Evolutionary conservation across 2,329 filamentous ascomycete genomes (phyloP).

Genomic region (Fusarium sp.): DNA sequence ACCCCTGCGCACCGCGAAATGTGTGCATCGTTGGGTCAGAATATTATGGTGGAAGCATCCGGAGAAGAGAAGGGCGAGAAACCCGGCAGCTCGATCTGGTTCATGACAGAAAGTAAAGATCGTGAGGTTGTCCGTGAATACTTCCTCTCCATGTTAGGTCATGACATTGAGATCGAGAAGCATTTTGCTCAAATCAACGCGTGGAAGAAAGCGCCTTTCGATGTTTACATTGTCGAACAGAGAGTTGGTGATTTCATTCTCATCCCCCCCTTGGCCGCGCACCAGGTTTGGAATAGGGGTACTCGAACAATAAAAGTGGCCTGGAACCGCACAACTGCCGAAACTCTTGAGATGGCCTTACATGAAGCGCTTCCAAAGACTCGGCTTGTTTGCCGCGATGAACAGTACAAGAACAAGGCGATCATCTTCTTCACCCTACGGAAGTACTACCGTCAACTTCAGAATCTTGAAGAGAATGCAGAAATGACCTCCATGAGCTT

Average conservation of each 20-base stretch:
- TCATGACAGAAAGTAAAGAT: conserved; percentile 97
- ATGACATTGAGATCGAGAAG: conserved; percentile 96
- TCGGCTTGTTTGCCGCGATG: conserved; percentile 91
- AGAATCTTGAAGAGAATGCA: conserved; percentile 61
- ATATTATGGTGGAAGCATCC: conserved; percentile 97
- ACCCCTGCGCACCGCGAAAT: conserved; percentile 96
- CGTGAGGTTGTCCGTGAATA: conserved; percentile 91
- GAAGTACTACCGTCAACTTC: conserved; percentile 77
- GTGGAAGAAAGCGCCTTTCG: conserved; percentile 94
- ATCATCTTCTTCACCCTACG: conserved; percentile 89
- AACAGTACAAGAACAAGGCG: conserved; percentile 98
- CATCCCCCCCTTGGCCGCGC: conserved; percentile 90
- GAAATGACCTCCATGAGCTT: conserved; percentile 59
- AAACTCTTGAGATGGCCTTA: conserved; percentile 88
- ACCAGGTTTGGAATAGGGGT: conserved; percentile 98
- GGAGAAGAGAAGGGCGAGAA: conserved; percentile 77
- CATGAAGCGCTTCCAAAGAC: conserved; percentile 89
- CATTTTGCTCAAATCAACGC: conserved; percentile 96
- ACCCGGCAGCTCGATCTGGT: conserved; percentile 93
- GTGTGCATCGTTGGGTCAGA: conserved; percentile 95
- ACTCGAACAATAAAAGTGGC: conserved; percentile 97
- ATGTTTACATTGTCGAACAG: conserved; percentile 92
- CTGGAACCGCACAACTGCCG: conserved; percentile 94
- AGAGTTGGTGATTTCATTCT: conserved; percentile 91
- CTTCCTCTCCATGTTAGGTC: conserved; percentile 90